Conservation (phyloP, 1,284 basidiomycete genomes). For the Phellopilus nigrolimitatus region DNA sequence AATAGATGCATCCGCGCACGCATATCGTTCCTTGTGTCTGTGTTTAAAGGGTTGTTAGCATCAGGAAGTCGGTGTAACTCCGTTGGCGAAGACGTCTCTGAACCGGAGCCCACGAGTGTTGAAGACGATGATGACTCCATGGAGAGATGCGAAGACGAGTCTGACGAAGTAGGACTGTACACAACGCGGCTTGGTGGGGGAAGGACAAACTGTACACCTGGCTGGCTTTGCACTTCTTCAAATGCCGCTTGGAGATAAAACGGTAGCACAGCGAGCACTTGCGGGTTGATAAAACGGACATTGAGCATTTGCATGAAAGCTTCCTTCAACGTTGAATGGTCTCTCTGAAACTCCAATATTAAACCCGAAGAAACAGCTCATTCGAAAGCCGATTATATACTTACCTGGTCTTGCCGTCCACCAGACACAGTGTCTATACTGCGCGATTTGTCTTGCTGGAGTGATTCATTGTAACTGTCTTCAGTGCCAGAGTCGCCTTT, state of each 20-base stretch:
- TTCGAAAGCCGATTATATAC: background rate
- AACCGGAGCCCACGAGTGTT: slow-evolving; percentile 12
- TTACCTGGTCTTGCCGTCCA: slow-evolving; percentile 13
- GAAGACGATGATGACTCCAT: slow-evolving; percentile 9
- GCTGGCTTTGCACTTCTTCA: slow-evolving; percentile 45
- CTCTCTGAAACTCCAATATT: slow-evolving; percentile 39
- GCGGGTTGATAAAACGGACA: slow-evolving; percentile 50
- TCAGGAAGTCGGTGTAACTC: slow-evolving; percentile 13
- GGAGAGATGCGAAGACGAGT: background rate
- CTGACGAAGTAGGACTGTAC: background rate
- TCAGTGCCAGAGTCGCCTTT: background rate
- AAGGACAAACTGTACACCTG: slow-evolving; percentile 49
- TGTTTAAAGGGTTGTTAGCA: slow-evolving; percentile 24
- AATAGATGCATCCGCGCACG: slow-evolving; percentile 61
- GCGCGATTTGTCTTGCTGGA: slow-evolving; percentile 6
- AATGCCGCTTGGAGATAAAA: slow-evolving; percentile 64
- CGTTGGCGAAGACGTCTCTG: slow-evolving; percentile 18
- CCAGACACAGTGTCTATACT: slow-evolving; percentile 19
- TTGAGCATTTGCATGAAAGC: slow-evolving; percentile 69
- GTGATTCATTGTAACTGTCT: background rate
- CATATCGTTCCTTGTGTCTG: slow-evolving; percentile 22
- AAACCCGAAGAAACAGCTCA: background rate
- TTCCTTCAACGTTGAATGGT: slow-evolving; percentile 55
- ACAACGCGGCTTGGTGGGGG: slow-evolving; percentile 42
- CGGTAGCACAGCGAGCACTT: slow-evolving; percentile 55